phyloP scores from a whole-genome alignment of 2,329 filamentous ascomycete species.

The Colletotrichum chrysophilum region DNA sequence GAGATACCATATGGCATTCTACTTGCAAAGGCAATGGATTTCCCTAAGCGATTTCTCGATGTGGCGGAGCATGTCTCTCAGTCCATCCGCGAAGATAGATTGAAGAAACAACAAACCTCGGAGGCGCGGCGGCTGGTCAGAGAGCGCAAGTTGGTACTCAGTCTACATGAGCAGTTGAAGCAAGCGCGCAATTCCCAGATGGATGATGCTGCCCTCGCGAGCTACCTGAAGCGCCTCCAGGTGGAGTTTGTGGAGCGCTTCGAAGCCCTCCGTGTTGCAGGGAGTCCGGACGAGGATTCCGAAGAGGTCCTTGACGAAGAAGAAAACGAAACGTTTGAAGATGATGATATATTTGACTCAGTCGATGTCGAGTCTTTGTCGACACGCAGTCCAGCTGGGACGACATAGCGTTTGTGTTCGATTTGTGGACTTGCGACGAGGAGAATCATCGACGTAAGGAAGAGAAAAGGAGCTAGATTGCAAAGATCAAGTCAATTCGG shows the following conservation, averaged over 20 bases:
- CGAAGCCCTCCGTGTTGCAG: slow-evolving; percentile 61
- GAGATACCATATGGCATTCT: slow-evolving; percentile 85
- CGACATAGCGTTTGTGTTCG: neutral
- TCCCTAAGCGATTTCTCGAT: slow-evolving; percentile 71
- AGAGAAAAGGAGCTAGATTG: too few species aligned
- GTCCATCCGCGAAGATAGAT: slow-evolving; percentile 62
- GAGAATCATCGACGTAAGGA: too few species aligned
- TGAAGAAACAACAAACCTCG: slow-evolving; percentile 63
- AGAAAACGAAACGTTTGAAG: neutral
- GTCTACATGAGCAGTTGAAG: slow-evolving; percentile 72
- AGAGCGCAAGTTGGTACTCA: slow-evolving; percentile 76
- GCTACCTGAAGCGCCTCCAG: slow-evolving; percentile 72
- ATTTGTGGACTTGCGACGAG: neutral
- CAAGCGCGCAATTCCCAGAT: slow-evolving; percentile 72
- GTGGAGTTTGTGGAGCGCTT: slow-evolving; percentile 77
- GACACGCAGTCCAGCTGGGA: neutral
- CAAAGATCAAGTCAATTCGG: too few species aligned
- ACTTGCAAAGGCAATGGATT: slow-evolving; percentile 75
- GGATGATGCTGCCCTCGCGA: slow-evolving; percentile 64
- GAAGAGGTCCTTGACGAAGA: neutral
- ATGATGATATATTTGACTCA: neutral
- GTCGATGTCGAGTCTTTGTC: neutral
- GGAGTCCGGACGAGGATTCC: neutral
- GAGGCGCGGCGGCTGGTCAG: slow-evolving; percentile 62
- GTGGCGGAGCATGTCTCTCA: slow-evolving; percentile 71